phyloP scores from a whole-genome alignment of 2,329 filamentous ascomycete genomes.

The Lizonia empirigonia region DNA sequence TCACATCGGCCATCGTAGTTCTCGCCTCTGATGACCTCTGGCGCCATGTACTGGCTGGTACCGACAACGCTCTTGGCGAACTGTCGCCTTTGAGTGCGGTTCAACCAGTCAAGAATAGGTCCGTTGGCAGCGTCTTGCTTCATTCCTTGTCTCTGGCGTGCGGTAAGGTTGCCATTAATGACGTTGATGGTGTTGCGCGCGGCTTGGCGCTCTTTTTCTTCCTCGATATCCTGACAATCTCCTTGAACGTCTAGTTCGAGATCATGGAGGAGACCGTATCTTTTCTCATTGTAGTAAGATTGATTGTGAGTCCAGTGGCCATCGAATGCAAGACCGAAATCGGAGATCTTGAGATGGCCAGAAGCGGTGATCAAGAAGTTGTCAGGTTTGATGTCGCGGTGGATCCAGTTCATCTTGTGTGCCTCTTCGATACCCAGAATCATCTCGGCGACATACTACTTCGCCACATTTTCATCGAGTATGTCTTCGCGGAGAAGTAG shows the following conservation, averaged over 20 bases:
- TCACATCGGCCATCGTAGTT: conserved; percentile 92
- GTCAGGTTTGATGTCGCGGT: conserved; percentile 95
- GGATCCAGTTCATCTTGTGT: conserved; percentile 86
- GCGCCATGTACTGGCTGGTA: conserved; percentile 98
- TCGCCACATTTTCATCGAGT: conserved; percentile 76
- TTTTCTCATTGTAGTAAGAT: conserved; percentile 81
- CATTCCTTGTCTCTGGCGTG: conserved; percentile 24
- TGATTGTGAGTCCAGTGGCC: conserved; percentile 94
- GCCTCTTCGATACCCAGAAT: conserved; percentile 92
- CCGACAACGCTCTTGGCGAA: conserved; percentile 87
- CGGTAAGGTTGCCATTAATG: conserved; percentile 41
- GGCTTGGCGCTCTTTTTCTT: conserved; percentile 56
- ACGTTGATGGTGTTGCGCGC: conserved; percentile 54
- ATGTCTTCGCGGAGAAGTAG: conserved; percentile 84
- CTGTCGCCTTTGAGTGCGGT: conserved; percentile 63
- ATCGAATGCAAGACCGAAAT: conserved; percentile 94
- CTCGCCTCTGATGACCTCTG: conserved; percentile 83
- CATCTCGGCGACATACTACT: conserved; percentile 95
- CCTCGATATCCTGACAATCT: conserved; percentile 71
- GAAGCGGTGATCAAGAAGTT: conserved; percentile 91
- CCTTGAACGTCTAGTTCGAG: conserved; percentile 75
- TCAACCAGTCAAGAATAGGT: conserved; percentile 50
- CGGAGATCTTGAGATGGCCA: conserved; percentile 92
- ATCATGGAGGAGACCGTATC: conserved; percentile 77
- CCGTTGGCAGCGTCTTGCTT: conserved; percentile 35